Base-by-base conservation (phyloP, 129 eudicot species). In the Heracleum sosnowskyi region DNA sequence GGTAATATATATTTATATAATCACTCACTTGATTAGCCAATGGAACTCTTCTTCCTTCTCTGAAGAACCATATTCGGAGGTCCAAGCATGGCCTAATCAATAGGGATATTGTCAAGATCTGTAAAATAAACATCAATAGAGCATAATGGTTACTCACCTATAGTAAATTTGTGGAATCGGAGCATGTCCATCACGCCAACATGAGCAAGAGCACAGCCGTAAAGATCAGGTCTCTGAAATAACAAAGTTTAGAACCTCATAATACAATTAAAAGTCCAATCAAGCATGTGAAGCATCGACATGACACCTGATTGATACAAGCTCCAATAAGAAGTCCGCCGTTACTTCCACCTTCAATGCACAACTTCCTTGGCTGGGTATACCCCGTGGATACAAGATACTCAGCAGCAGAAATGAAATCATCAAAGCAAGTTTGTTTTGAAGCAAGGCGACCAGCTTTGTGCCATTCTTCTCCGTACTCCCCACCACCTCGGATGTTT, bases 181-280 rank as follows among this genome's bases (percentile, higher is more conserved):
- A 95, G 91, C 99, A 95, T 95, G 86, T 95, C 99, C 97, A 95
- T 95, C 37, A 95, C 99, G 75, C 99, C 99, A 69, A 90, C 99
- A 79, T 95, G 99, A 80, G 97, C 97, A 79, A 95, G 92, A 81
- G 97, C 97, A 87, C 99, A 95, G 35, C 97, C 99, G 81, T 88
- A 95, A 49, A 95, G 85, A 78, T 92, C 95, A 28, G 97, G 97
- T 82, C 97, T 92, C 99, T 95, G 86, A 49, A 74, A 79, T 73
- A 76, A 87, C 51, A 44, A 80, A 31, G 70, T 74, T 13, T 35
- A 41, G 69, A 31, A 64, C 39, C 74, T 60, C 60, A 63, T 55
- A 47, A 76, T 42, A 16, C 26, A 42, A 44, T 31, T 22, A 29
- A 31, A 40, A 7, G 20, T 35, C 44, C 17, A 28, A 62, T 40